phyloP scores from a whole-genome alignment of 441 rosid species.

The Erysimum cheiri region DNA sequence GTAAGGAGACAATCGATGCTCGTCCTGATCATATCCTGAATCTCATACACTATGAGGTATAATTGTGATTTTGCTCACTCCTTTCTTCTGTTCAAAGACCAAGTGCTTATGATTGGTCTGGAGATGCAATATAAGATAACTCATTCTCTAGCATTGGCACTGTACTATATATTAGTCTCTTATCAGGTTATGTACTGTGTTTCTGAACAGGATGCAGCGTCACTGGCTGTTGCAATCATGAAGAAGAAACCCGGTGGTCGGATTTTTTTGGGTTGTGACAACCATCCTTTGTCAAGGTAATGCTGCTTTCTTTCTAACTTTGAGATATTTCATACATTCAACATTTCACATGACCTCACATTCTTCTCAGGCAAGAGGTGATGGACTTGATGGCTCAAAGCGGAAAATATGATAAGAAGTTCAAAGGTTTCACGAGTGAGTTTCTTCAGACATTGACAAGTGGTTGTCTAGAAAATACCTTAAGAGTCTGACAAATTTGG shows the following conservation, averaged over 20 bases:
- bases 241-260: constrained; percentile 69
- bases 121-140: not conserved
- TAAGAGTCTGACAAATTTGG: constrained; percentile 19
- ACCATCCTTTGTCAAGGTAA: constrained; percentile 89
- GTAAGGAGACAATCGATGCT: constrained; percentile 67
- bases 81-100: constrained; percentile 9
- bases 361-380: constrained; percentile 75
- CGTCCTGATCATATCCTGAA: constrained; percentile 91
- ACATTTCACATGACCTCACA: not conserved
- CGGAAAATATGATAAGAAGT: constrained; percentile 70
- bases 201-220: constrained; percentile 78
- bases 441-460: constrained; percentile 33
- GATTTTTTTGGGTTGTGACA: constrained; percentile 88
- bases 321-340: constrained; percentile 9
- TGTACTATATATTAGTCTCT: constrained; percentile 1
- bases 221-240: constrained; percentile 75
- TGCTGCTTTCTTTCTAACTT: not conserved
- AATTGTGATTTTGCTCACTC: constrained; percentile 24
- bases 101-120: constrained; percentile 11
- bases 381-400: constrained; percentile 83
- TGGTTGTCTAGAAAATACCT: too few species aligned
- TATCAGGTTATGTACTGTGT: constrained; percentile 37
- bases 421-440: constrained; percentile 77
- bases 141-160: constrained; percentile 14
- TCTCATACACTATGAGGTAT: constrained; percentile 93